phyloP scores from a whole-genome alignment of 306 rosid genomes.

The Fragaria iinumae region DNA sequence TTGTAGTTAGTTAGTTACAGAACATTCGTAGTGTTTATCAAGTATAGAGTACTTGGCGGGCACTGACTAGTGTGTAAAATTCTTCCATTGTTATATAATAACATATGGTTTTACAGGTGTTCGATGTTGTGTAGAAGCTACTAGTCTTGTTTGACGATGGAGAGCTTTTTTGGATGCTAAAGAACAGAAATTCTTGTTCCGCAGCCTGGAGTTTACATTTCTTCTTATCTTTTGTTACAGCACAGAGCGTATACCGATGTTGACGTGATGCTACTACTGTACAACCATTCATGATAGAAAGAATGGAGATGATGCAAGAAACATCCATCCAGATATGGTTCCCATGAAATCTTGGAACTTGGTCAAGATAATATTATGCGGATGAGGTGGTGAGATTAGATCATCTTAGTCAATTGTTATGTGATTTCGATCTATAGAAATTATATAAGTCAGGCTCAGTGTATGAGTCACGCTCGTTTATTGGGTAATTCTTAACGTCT shows the following conservation, averaged over 20 bases:
- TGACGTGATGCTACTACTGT: neutral
- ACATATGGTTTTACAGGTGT: neutral
- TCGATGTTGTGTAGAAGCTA: neutral
- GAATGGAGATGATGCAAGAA: neutral
- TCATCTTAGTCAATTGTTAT: too few relatives aligned
- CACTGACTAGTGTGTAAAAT: neutral
- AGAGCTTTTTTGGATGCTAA: too few relatives aligned
- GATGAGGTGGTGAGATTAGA: neutral
- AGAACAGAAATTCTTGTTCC: too few relatives aligned
- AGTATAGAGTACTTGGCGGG: conserved; percentile 23
- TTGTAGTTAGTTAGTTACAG: neutral
- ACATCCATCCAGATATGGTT: neutral
- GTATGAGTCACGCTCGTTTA: neutral
- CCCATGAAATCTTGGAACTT: neutral
- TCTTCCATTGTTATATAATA: neutral
- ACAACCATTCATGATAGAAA: neutral
- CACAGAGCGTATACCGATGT: neutral
- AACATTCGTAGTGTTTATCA: neutral
- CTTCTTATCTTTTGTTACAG: neutral
- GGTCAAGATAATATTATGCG: neutral
- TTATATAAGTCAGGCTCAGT: too few relatives aligned
- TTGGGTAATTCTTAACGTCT: too few relatives aligned
- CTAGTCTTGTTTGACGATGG: neutral
- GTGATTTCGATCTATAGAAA: too few relatives aligned
- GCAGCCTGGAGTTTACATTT: neutral